These are phyloP conservation scores for Steccherinum ochraceum DNA, from an alignment of 768 basidiomycete genomes.

Conservation along the genomic window DNA sequence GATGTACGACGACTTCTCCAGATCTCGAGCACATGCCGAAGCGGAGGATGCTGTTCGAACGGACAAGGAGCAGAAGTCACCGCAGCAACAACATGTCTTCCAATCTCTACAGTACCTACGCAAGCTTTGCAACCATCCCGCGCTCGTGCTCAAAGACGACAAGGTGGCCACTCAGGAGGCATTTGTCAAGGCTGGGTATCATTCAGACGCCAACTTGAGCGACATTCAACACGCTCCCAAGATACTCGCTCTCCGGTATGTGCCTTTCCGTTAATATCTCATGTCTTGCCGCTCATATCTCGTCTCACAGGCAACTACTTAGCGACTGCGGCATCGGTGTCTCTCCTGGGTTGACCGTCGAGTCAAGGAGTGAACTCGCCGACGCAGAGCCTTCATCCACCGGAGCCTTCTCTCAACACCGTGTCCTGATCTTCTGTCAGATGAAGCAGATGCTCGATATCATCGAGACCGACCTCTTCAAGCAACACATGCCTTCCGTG, in stretches of 20 bases:
- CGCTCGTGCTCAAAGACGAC: slow-evolving; percentile 77
- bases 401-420: slow-evolving; percentile 82
- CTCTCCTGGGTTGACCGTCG: slow-evolving; percentile 32
- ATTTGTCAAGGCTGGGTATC: slow-evolving; percentile 48
- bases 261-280: slow-evolving; percentile 1
- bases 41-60: slow-evolving; percentile 58
- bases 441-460: slow-evolving; percentile 99
- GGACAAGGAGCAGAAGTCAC: slow-evolving; percentile 16
- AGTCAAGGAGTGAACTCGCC: slow-evolving; percentile 59
- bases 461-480: slow-evolving; percentile 92
- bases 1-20: slow-evolving; percentile 91
- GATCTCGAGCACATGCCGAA: slow-evolving; percentile 60
- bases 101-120: slow-evolving; percentile 94
- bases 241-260: slow-evolving; percentile 82
- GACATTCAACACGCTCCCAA: slow-evolving; percentile 95
- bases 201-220: slow-evolving; percentile 38
- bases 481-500: slow-evolving; percentile 86
- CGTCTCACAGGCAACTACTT: slow-evolving; percentile 74
- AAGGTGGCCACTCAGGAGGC: slow-evolving; percentile 50
- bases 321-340: slow-evolving; percentile 91
- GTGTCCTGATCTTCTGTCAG: slow-evolving; percentile 99
- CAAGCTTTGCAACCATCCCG: slow-evolving; percentile 97
- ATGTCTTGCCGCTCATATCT: slow-evolving; percentile 1
- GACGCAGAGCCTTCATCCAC: slow-evolving; percentile 47
- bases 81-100: slow-evolving; percentile 85